Evolutionary conservation across 2,329 filamentous ascomycete genomes (phyloP), one percentile per base, ranked within the genome.

Genomic region (Tolypocladium paradoxum): DNA sequence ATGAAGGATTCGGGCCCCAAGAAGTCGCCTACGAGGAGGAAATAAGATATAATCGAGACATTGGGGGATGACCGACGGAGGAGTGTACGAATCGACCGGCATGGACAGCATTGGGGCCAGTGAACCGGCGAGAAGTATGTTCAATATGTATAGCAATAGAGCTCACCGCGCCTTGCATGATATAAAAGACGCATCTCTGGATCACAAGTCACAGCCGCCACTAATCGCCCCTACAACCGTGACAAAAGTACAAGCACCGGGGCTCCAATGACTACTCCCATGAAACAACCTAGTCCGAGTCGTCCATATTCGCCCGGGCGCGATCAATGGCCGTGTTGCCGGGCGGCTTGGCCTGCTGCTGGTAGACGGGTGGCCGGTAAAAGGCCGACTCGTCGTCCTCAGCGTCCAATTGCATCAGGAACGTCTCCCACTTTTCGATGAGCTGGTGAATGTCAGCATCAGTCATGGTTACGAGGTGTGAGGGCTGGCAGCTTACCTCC

Each of bases 391-490:
- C 89, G 59, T 95, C 90, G 55, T 97, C 92, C 62, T 96, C 92
- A 9, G 90, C 88, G 66, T 99, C 93, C 45, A 99, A 77, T 68
- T 96, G 93, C 79, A 97, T 85, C 51, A 99, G 77, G 75, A 96
- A 99, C 0, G 93, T 97, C 73, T 99, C 93, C 93, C 93, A 99
- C 57, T 97, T 85, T 71, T 99, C 93, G 64, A 84, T 83, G 58
- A 82, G 70, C 77, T 83, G 56, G 20, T 53, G 47, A 24, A 58
- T 8, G 60, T 53, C 58, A n/a, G 37, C 31, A 27, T 68, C 56
- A 65, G 62, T 49, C 33, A 37, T 18, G 18, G 9, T n/a, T 27
- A 6, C 2, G 36, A 40, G 6, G 18, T 27, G 31, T n/a, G 22
- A 33, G 2, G 18, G 34, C 9, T 29, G 20, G 48, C 51, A 20